Base-by-base conservation (phyloP, 2,329 filamentous ascomycete species). In the Paracamarosporium sp. region DNA sequence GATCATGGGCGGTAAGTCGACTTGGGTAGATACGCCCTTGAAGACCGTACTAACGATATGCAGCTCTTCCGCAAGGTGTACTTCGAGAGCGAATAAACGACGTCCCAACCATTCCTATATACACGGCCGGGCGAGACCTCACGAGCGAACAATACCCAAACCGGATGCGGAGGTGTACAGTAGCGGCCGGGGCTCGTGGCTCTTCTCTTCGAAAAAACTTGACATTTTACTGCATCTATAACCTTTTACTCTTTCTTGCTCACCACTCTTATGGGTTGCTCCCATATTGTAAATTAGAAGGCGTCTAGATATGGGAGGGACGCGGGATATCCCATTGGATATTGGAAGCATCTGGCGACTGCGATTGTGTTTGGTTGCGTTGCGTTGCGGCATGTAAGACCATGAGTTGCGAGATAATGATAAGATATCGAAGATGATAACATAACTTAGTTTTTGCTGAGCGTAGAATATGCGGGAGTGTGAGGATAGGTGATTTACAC, bases 1-100 rank as follows among this genome's bases (percentile, higher is more conserved):
- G 91, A 64, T 85, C 82, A 59, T 99, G 96, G 95, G 90, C 93
- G 73, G 94, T 99, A 67, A 56, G 71, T 65, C 46, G 20, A 41
- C 2, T 5, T 7, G n/a, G n/a, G n/a, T 38, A 8, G 8, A 15
- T 3, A 5, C 25, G 9, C 7, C 7, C 15, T 22, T 17, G 12
- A 6, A 8, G 27, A 38, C 12, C 2, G 17, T 30, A 40, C 62
- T 68, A 50, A 68, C 40, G n/a, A 11, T 8, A 27, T 41, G 2
- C 41, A 69, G 66, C 46, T 69, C 22, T 60, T 60, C 55, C 63
- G 66, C 25, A 62, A 65, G 47, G 65, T 66, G 8, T 63, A 62
- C 53, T 69, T 67, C 46, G 64, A 69, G 54, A 58, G 52, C 60
- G 63, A 66, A 31, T 65, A 65, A 45, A 54, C 51, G 41, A 51